These are phyloP conservation scores for Leccinum variicolor DNA, from an alignment of 768 basidiomycete species.

Conservation along the genomic window DNA sequence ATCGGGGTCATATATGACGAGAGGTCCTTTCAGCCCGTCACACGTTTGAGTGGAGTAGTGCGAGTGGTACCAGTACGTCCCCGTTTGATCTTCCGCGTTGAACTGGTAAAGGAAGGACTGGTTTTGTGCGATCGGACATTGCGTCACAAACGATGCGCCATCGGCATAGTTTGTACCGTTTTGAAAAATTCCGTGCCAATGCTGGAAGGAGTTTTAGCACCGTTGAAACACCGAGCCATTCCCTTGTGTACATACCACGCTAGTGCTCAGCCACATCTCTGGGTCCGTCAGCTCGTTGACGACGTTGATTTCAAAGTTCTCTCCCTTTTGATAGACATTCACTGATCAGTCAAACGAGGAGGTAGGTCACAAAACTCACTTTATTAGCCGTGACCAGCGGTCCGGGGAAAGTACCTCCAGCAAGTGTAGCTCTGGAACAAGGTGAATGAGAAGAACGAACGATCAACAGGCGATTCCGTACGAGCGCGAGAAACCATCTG, in stretches of 20 bases:
- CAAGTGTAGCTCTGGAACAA: conserved; percentile 24
- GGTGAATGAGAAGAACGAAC: background rate
- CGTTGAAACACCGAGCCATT: background rate
- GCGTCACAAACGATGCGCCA: conserved; percentile 38
- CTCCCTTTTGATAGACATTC: conserved; percentile 32
- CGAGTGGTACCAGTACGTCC: conserved; percentile 36
- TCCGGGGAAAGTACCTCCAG: conserved; percentile 44
- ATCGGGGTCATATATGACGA: conserved; percentile 40
- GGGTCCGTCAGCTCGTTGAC: conserved; percentile 41
- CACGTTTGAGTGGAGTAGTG: conserved; percentile 38
- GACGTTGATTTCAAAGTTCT: conserved; percentile 42
- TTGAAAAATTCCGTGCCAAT: conserved; percentile 56
- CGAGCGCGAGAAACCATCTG: conserved; percentile 50
- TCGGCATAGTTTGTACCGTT: conserved; percentile 42
- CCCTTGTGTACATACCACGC: conserved; percentile 30
- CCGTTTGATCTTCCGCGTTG: conserved; percentile 17
- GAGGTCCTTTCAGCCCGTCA: conserved; percentile 37
- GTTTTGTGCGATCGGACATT: conserved; percentile 29
- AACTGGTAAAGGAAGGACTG: conserved; percentile 24
- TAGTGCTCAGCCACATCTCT: conserved; percentile 49
- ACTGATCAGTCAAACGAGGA: background rate
- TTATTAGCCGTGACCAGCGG: conserved; percentile 41
- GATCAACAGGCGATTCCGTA: conserved; percentile 20
- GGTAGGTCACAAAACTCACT: conserved; percentile 1
- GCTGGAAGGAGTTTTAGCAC: conserved; percentile 30